These are phyloP conservation scores for Lasiodiplodia citricola DNA, from an alignment of 2,329 filamentous ascomycete genomes.

Conservation along the genomic window DNA sequence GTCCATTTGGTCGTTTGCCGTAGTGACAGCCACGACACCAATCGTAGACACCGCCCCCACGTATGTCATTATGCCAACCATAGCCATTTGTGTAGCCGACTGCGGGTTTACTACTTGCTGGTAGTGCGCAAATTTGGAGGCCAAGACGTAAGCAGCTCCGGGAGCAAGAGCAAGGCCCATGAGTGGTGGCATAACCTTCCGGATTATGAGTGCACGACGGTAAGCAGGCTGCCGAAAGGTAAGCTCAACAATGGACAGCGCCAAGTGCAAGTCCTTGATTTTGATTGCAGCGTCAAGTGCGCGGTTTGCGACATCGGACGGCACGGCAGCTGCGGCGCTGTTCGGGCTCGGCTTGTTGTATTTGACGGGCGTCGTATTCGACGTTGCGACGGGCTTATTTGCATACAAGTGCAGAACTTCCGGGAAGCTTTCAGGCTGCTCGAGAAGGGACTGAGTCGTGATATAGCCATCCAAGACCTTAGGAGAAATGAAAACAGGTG, in stretches of 20 bases:
- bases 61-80: constrained; percentile 83
- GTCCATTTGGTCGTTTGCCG: constrained; percentile 92
- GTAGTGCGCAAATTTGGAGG: constrained; percentile 67
- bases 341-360: constrained; percentile 65
- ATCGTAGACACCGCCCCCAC: constrained; percentile 79
- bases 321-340: constrained; percentile 64
- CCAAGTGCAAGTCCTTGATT: constrained; percentile 76
- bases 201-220: constrained; percentile 69
- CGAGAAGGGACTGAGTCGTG: constrained; percentile 73
- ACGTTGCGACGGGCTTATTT: constrained; percentile 74
- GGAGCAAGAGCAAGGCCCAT: constrained; percentile 64
- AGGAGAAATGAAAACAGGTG: constrained; percentile 80
- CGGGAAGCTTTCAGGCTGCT: constrained; percentile 76
- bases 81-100: constrained; percentile 77
- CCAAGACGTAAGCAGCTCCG: constrained; percentile 71
- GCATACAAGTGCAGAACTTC: constrained; percentile 82
- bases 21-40: constrained; percentile 82
- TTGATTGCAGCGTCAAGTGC: constrained; percentile 82
- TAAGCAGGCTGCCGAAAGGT: constrained; percentile 72
- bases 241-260: constrained; percentile 75
- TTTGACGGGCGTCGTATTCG: constrained; percentile 59
- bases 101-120: constrained; percentile 79
- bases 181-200: constrained; percentile 66
- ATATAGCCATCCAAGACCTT: constrained; percentile 76
- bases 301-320: constrained; percentile 69